Percentiles rank a stretch among this genome's conserved stretches.
These are phyloP conservation scores for Fusarium liriodendri DNA, from an alignment of 2,329 filamentous ascomycete genomes.

Conservation along the genomic window DNA sequence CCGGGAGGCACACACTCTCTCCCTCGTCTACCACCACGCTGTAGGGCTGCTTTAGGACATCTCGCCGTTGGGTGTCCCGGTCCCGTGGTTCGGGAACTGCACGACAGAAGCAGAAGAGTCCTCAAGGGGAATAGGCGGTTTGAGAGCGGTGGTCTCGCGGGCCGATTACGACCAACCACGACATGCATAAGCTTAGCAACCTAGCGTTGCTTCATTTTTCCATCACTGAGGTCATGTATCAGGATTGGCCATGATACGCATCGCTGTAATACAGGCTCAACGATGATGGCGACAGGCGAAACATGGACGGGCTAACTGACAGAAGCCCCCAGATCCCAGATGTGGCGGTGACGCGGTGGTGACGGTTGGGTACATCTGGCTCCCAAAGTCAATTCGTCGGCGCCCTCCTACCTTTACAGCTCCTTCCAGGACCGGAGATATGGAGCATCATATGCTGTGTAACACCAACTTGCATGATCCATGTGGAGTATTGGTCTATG, in stretches of 20 bases:
- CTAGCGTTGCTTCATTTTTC: neutral
- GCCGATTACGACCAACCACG: slow-evolving; percentile 22
- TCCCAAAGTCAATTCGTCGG: slow-evolving; percentile 23
- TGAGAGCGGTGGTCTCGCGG: slow-evolving; percentile 18
- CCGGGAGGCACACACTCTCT: neutral
- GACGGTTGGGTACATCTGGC: slow-evolving; percentile 1
- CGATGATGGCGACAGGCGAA: slow-evolving; percentile 1
- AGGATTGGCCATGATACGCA: slow-evolving; percentile 17
- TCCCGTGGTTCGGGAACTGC: slow-evolving; percentile 31
- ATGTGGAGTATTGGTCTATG: slow-evolving; percentile 7
- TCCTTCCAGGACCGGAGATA: neutral
- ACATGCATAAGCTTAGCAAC: neutral
- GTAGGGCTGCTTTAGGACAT: slow-evolving; percentile 21
- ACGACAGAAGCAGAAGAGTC: slow-evolving; percentile 19
- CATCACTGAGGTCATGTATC: neutral
- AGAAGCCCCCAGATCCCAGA: neutral
- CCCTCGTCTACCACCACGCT: slow-evolving; percentile 4
- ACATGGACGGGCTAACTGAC: slow-evolving; percentile 5
- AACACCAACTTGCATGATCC: slow-evolving; percentile 16
- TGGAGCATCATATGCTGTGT: slow-evolving; percentile 8
- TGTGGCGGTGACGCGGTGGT: slow-evolving; percentile 14
- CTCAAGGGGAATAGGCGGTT: slow-evolving; percentile 11
- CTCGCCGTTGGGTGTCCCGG: slow-evolving; percentile 23
- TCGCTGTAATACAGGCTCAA: neutral
- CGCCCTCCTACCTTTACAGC: neutral